phyloP scores from a whole-genome alignment of 768 basidiomycete species.

The Kwoniella shandongensis region DNA sequence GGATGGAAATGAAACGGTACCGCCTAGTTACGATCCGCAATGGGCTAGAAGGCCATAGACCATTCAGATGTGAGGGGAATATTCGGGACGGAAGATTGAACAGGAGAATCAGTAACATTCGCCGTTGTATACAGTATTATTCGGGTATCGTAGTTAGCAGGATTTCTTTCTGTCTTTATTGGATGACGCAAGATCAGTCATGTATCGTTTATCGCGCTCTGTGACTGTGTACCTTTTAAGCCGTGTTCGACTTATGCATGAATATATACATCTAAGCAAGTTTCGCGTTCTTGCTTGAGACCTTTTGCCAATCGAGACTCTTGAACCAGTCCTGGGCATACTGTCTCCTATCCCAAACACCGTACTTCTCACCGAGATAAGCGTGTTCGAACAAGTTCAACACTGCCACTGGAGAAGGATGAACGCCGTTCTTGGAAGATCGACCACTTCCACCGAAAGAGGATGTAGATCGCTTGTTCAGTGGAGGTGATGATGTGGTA shows the following conservation, averaged over 20 bases:
- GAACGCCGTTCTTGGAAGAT: not conserved
- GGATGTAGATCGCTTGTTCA: conserved; percentile 3
- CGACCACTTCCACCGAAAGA: no score
- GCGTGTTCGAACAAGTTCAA: conserved; percentile 50
- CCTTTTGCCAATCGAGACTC: conserved; percentile 44
- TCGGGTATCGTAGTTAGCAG: no score
- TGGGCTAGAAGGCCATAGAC: no score
- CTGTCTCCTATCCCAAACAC: conserved; percentile 42
- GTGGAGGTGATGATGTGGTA: conserved; percentile 4
- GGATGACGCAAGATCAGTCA: no score
- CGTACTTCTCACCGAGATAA: conserved; percentile 45
- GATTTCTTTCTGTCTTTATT: no score
- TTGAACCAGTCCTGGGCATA: conserved; percentile 51
- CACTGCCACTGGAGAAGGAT: conserved; percentile 44
- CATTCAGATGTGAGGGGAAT: no score
- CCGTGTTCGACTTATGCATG: not conserved
- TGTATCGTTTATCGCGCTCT: no score
- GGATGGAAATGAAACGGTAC: no score
- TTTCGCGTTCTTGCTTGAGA: conserved; percentile 22
- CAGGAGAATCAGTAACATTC: no score
- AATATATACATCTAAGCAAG: not conserved
- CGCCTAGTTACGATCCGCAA: conserved; percentile 14
- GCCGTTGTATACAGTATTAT: no score
- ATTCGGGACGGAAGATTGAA: no score
- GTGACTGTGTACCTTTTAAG: no score